A percentile compares a stretch with the other conserved stretches of the same genome.
Evolutionary conservation across 2,329 filamentous ascomycete species (phyloP).

Genomic region (Cephalotrichum gorgonifer): DNA sequence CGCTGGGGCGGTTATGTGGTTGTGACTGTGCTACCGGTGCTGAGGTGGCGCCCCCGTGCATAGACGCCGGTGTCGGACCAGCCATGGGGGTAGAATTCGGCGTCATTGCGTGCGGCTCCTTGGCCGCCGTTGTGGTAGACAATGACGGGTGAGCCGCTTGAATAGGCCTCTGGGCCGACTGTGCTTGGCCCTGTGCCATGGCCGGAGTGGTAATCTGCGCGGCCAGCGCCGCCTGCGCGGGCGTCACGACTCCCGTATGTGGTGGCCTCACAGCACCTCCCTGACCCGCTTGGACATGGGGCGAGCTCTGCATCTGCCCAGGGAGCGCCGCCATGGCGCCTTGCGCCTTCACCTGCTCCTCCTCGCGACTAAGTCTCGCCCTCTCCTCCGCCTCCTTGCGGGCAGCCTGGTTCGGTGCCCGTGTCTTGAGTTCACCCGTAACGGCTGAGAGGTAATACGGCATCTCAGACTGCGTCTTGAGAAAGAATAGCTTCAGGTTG

Average conservation of each 20-base stretch:
- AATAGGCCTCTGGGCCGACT: constrained; percentile 3
- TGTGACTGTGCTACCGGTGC: background rate
- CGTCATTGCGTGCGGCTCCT: background rate
- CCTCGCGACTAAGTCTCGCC: constrained; percentile 45
- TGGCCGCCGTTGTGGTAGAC: background rate
- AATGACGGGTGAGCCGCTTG: constrained; percentile 1
- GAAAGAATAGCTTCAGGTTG: constrained; percentile 82
- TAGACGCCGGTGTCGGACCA: background rate
- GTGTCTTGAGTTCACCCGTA: constrained; percentile 79
- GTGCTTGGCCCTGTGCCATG: constrained; percentile 4
- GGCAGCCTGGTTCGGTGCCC: constrained; percentile 65
- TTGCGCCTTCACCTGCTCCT: constrained; percentile 49
- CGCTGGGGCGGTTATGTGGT: background rate
- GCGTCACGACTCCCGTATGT: constrained; percentile 13
- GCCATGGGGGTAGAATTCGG: background rate
- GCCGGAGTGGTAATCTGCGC: constrained; percentile 4
- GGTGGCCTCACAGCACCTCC: constrained; percentile 9
- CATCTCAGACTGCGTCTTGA: constrained; percentile 86
- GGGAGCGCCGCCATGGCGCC: constrained; percentile 45
- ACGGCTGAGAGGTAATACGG: constrained; percentile 80
- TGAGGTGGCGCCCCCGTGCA: background rate
- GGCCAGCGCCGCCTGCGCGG: constrained; percentile 9
- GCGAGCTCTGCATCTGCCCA: constrained; percentile 36
- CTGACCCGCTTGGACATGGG: background rate
- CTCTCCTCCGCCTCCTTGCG: constrained; percentile 58